phyloP scores from a whole-genome alignment of 345 rosid species.

The Chamaenerion angustifolium region DNA sequence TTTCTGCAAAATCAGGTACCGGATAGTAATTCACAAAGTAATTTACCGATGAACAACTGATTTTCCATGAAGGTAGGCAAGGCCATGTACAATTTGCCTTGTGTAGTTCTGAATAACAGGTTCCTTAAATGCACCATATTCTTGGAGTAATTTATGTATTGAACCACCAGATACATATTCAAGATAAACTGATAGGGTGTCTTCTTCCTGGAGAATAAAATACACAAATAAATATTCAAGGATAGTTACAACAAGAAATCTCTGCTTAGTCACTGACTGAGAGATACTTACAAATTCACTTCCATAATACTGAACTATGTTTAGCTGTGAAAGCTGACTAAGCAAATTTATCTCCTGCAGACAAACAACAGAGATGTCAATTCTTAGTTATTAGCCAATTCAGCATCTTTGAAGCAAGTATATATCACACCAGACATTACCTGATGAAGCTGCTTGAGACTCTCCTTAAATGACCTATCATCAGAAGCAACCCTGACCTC shows the following conservation, averaged over 20 bases:
- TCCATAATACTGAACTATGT: constrained; percentile 13
- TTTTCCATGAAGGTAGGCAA: constrained; percentile 8
- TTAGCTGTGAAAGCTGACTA: constrained; percentile 11
- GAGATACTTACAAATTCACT: constrained; percentile 8
- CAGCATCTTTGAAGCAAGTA: too few species aligned
- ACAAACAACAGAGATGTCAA: not conserved
- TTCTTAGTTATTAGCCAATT: not conserved
- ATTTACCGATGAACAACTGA: constrained; percentile 5
- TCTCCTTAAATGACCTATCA: constrained; percentile 8
- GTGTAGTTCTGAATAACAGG: constrained; percentile 6
- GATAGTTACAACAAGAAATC: too few species aligned
- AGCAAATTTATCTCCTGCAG: constrained; percentile 12
- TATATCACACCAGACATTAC: not conserved
- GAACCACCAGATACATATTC: constrained; percentile 11
- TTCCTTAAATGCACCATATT: constrained; percentile 7
- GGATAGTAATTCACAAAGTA: not conserved
- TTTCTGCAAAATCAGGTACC: not conserved
- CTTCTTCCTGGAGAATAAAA: constrained; percentile 6
- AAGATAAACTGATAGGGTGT: constrained; percentile 7
- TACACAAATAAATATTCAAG: too few species aligned
- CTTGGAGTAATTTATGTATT: constrained; percentile 6
- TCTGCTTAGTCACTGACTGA: not conserved
- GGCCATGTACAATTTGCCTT: constrained; percentile 6
- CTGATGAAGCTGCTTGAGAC: constrained; percentile 9
- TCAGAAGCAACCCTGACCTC: constrained; percentile 3